Conservation (phyloP, 2,329 filamentous ascomycete species). For the Clonostachys rosea region DNA sequence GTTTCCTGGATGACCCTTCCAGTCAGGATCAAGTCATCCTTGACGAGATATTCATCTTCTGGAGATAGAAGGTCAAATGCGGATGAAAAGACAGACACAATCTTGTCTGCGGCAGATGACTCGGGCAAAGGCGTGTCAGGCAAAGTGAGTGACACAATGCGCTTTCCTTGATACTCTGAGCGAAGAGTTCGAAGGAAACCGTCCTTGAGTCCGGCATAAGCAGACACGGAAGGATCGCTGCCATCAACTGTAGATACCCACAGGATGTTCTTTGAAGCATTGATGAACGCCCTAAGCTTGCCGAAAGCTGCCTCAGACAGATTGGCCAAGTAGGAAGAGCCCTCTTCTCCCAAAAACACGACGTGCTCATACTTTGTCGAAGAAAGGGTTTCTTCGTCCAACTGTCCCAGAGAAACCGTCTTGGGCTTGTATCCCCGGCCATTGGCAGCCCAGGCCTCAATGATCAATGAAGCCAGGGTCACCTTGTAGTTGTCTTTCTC, state of each 20-base stretch:
- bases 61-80: not conserved
- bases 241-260: not conserved
- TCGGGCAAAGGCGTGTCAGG: too few species aligned
- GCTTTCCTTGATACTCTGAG: not conserved
- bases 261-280: too few species aligned
- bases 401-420: too few species aligned
- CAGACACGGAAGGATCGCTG: not conserved
- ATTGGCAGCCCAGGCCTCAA: too few species aligned
- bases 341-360: not conserved
- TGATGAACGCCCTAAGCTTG: not conserved
- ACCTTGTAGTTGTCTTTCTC: too few species aligned
- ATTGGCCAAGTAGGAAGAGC: not conserved
- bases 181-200: not conserved
- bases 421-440: too few species aligned
- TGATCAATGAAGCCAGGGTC: too few species aligned
- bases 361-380: constrained; percentile 1
- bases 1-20: constrained; percentile 1
- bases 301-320: not conserved
- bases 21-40: constrained; percentile 3
- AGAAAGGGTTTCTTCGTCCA: not conserved
- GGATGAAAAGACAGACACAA: not conserved
- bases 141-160: too few species aligned
- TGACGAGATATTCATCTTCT: constrained; percentile 8
- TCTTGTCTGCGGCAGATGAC: not conserved
- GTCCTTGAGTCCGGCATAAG: not conserved